Evolutionary conservation across 73 alveolate species (phyloP).

Genomic region (Symbiodinium natans): DNA sequence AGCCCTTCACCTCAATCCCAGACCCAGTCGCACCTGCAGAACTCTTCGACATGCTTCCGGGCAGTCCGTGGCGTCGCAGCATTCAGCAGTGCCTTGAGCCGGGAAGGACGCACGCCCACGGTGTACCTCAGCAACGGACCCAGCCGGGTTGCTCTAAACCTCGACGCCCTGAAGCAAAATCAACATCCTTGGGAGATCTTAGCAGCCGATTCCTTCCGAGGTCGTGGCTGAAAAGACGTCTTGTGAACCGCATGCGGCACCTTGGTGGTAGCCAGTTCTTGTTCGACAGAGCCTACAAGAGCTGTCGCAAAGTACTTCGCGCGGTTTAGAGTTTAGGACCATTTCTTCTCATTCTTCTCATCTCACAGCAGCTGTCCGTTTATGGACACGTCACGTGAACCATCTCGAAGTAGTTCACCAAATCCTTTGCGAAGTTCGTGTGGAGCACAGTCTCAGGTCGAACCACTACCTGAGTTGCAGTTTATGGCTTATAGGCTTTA

Average conservation of each 20-base stretch:
- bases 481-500: too few species aligned
- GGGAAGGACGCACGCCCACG: not conserved
- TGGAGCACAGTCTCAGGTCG: slow-evolving; percentile 54
- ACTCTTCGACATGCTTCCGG: not conserved
- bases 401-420: slow-evolving; percentile 39
- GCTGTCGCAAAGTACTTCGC: too few species aligned
- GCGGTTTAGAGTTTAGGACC: too few species aligned
- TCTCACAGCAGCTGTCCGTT: too few species aligned
- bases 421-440: not conserved
- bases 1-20: too few species aligned
- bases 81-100: not conserved
- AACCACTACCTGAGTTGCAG: slow-evolving; percentile 34
- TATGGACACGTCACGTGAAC: not conserved
- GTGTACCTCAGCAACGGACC: not conserved
- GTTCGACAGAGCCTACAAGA: too few species aligned
- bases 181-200: too few species aligned
- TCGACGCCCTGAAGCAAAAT: too few species aligned
- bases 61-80: not conserved
- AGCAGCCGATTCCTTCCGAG: not conserved
- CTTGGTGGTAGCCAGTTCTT: too few species aligned
- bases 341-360: too few species aligned
- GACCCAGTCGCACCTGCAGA: not conserved
- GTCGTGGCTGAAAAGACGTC: not conserved
- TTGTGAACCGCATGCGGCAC: not conserved
- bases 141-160: too few species aligned